Conservation (phyloP, 2,329 filamentous ascomycete species). For the Bipolaris victoriae region DNA sequence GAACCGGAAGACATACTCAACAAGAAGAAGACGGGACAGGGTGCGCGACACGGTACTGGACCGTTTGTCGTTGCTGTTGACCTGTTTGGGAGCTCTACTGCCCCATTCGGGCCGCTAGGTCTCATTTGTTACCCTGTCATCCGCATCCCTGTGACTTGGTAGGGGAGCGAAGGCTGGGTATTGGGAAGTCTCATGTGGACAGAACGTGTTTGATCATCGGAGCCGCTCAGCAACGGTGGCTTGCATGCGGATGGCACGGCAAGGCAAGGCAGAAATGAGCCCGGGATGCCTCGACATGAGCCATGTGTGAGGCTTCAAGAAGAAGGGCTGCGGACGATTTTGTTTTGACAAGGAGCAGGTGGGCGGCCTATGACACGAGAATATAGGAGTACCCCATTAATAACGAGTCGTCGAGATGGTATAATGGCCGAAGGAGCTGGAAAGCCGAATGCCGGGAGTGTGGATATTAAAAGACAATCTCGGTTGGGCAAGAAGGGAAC, state of each 20-base stretch:
- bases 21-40: slow-evolving; percentile 38
- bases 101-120: slow-evolving; percentile 18
- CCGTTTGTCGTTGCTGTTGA: slow-evolving; percentile 21
- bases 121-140: slow-evolving; percentile 8
- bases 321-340: neutral
- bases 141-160: slow-evolving; percentile 8
- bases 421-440: slow-evolving; percentile 6
- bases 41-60: slow-evolving; percentile 20
- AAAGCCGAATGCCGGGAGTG: slow-evolving; percentile 6
- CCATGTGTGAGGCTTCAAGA: neutral
- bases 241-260: neutral
- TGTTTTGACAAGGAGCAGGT: neutral
- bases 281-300: neutral
- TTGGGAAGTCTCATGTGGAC: slow-evolving; percentile 1
- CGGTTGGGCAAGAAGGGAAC: slow-evolving; percentile 4
- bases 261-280: neutral
- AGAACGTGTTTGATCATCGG: neutral
- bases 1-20: slow-evolving; percentile 40
- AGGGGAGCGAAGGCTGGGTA: neutral
- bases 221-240: neutral
- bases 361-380: slow-evolving; percentile 2
- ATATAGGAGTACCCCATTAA: slow-evolving; percentile 2
- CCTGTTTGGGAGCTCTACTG: slow-evolving; percentile 12
- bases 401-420: slow-evolving; percentile 2
- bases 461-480: slow-evolving; percentile 12